These are phyloP conservation scores for Zygoascus hellenicus DNA, from an alignment of 1,139 yeast genomes.

Conservation along the genomic window DNA sequence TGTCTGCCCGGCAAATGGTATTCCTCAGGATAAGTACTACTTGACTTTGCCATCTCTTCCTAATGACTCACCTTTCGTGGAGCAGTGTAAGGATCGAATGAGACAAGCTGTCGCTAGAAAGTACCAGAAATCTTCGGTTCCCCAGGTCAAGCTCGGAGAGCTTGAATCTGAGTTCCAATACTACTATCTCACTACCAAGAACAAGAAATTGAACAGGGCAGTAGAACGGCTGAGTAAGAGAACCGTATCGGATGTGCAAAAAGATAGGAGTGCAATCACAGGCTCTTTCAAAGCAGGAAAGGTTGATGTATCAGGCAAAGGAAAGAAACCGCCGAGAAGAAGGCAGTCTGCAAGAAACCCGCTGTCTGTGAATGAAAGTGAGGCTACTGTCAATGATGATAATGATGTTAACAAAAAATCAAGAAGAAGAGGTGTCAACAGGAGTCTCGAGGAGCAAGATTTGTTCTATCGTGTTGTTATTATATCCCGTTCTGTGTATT, in stretches of 20 bases:
- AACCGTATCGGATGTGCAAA: not conserved
- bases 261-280: slow-evolving; percentile 11
- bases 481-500: slow-evolving; percentile 52
- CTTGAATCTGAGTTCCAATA: slow-evolving; percentile 9
- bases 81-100: slow-evolving; percentile 19
- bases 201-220: slow-evolving; percentile 3
- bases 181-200: slow-evolving; percentile 7
- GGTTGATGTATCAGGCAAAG: too few species aligned
- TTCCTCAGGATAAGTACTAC: slow-evolving; percentile 18
- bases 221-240: slow-evolving; percentile 3
- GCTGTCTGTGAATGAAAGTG: too few species aligned
- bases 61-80: slow-evolving; percentile 20
- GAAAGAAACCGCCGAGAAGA: too few species aligned
- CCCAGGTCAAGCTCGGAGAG: not conserved
- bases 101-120: slow-evolving; percentile 1
- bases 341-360: too few species aligned
- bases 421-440: slow-evolving; percentile 4
- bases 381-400: too few species aligned
- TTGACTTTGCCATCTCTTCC: slow-evolving; percentile 19
- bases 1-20: slow-evolving; percentile 19
- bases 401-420: too few species aligned
- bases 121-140: not conserved
- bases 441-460: slow-evolving; percentile 38
- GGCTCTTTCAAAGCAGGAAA: slow-evolving; percentile 2
- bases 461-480: slow-evolving; percentile 52